Percentiles rank a stretch among this genome's conserved stretches.
These are phyloP conservation scores for Suillus brevipes DNA, from an alignment of 768 basidiomycete species.

Conservation along the genomic window DNA sequence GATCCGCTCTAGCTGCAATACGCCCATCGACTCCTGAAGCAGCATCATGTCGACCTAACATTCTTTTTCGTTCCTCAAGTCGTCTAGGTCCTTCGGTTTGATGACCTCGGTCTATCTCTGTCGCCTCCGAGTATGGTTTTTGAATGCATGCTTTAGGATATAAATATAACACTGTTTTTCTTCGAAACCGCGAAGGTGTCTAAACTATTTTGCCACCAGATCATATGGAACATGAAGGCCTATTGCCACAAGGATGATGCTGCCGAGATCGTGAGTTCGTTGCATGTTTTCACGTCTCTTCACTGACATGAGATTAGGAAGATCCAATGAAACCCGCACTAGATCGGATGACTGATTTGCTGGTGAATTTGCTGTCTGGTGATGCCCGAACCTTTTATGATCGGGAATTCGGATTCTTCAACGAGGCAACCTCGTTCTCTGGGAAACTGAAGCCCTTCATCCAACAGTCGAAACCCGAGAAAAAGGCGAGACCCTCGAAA, in stretches of 20 bases:
- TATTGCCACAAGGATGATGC: conserved; percentile 93
- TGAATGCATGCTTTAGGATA: conserved; percentile 57
- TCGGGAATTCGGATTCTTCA: conserved; percentile 93
- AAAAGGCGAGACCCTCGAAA: conserved; percentile 61
- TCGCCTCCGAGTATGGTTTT: background rate
- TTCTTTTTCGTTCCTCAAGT: conserved; percentile 99
- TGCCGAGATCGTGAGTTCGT: conserved; percentile 61
- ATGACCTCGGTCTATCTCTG: conserved; percentile 67
- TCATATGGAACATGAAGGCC: conserved; percentile 99
- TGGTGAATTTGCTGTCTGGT: conserved; percentile 85
- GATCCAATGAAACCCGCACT: conserved; percentile 95
- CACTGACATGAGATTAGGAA: conserved; percentile 50
- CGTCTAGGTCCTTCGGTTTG: conserved; percentile 92
- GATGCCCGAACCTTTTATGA: conserved; percentile 88
- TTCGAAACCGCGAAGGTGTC: conserved; percentile 97
- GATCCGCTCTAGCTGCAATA: conserved; percentile 92
- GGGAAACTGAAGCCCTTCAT: conserved; percentile 96
- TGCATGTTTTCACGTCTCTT: background rate
- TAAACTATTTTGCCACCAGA: conserved; percentile 97
- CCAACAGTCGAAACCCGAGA: conserved; percentile 92
- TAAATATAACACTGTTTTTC: conserved; percentile 89
- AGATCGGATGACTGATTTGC: conserved; percentile 76
- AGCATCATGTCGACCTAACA: conserved; percentile 90
- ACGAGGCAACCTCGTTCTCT: conserved; percentile 96
- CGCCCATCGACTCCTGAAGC: conserved; percentile 90